A percentile compares a stretch with the other conserved stretches of the same genome.
Evolutionary conservation across 345 rosid genomes (phyloP).

Genomic region (Psidium friedrichsthalianum): DNA sequence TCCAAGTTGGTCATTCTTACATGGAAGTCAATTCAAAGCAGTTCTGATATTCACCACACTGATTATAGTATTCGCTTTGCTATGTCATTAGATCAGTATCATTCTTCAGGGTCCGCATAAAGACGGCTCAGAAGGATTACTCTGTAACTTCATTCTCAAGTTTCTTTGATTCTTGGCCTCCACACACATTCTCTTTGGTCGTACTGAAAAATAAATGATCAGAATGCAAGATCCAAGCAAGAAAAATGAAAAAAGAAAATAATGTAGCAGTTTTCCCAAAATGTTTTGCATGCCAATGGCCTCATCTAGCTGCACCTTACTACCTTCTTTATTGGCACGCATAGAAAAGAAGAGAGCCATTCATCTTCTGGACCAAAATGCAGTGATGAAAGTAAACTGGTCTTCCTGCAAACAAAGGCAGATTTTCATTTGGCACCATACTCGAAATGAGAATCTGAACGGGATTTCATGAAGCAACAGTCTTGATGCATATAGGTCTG

Average conservation of each 20-base stretch:
- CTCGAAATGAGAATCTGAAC: background rate
- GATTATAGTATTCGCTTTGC: constrained; percentile 99
- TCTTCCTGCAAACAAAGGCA: constrained; percentile 40
- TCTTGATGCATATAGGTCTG: background rate
- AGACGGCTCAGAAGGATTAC: constrained; percentile 33
- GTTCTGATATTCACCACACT: constrained; percentile 89
- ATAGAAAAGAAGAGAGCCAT: constrained; percentile 86
- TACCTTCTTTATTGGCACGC: constrained; percentile 90
- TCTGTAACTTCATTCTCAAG: constrained; percentile 61
- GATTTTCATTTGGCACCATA: background rate
- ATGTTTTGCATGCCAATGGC: background rate
- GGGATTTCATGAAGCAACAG: background rate
- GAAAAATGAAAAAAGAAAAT: background rate
- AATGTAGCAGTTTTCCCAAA: background rate
- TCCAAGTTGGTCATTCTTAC: constrained; percentile 34
- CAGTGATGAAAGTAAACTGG: constrained; percentile 62
- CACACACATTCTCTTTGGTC: constrained; percentile 63
- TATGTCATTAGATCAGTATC: constrained; percentile 80
- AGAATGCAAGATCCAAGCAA: background rate
- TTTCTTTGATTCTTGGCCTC: constrained; percentile 82
- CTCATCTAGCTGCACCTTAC: background rate
- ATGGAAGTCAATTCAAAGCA: constrained; percentile 78
- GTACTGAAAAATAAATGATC: constrained; percentile 29
- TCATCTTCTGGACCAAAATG: constrained; percentile 83
- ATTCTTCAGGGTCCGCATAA: constrained; percentile 44